phyloP scores from a whole-genome alignment of 352 stramenopile species.

The Discostella stelligera region DNA sequence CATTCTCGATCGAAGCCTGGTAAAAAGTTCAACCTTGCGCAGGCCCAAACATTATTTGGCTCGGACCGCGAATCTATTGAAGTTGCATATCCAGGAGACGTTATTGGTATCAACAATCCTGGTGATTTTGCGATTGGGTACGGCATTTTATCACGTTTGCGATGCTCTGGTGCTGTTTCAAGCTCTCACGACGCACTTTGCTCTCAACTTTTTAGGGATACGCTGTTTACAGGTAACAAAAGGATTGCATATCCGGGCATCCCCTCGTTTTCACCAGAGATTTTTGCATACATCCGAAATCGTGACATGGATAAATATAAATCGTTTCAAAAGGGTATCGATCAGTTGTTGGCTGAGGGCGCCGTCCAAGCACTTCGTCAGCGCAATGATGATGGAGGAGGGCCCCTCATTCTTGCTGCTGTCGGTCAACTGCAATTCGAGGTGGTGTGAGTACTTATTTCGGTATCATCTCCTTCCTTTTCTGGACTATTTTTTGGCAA shows the following conservation, averaged over 20 bases:
- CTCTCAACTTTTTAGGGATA: conserved; percentile 64
- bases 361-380: conserved; percentile 85
- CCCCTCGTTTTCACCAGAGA: conserved; percentile 86
- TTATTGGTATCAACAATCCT: conserved; percentile 89
- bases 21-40: conserved; percentile 82
- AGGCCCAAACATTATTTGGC: conserved; percentile 85
- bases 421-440: conserved; percentile 86
- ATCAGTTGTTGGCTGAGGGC: conserved; percentile 85
- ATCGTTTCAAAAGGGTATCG: conserved; percentile 84
- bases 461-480: not conserved
- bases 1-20: conserved; percentile 78
- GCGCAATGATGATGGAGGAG: conserved; percentile 83
- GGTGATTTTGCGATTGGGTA: conserved; percentile 79
- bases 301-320: conserved; percentile 86
- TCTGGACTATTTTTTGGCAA: not conserved
- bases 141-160: not conserved
- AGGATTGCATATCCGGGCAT: conserved; percentile 85
- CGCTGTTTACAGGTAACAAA: conserved; percentile 80
- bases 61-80: conserved; percentile 83
- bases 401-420: conserved; percentile 81
- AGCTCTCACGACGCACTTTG: not conserved
- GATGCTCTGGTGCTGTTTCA: not conserved
- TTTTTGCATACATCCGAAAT: conserved; percentile 86
- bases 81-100: conserved; percentile 81
- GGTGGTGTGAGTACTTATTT: conserved; percentile 59